Conservation (phyloP, 2,329 filamentous ascomycete species). For the Colletotrichum horii region DNA sequence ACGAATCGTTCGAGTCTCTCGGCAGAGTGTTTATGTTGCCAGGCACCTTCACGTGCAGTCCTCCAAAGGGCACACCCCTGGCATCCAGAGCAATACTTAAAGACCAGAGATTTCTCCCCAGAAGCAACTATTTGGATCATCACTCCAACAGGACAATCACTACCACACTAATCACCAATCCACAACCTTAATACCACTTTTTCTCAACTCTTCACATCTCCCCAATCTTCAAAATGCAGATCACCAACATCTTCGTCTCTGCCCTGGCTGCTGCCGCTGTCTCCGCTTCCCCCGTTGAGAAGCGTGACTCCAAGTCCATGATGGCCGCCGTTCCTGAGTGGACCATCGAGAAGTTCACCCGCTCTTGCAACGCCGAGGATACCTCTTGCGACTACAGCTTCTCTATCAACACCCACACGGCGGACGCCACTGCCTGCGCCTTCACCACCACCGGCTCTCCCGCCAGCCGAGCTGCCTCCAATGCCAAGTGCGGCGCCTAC, state of each 20-base stretch:
- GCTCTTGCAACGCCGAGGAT: constrained; percentile 43
- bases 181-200: background rate
- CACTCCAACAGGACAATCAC: background rate
- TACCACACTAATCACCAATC: background rate
- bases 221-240: constrained; percentile 43
- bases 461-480: constrained; percentile 42
- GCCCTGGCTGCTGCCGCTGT: constrained; percentile 35
- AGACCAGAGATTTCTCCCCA: background rate
- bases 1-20: background rate
- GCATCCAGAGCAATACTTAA: background rate
- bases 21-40: background rate
- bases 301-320: constrained; percentile 36
- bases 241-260: constrained; percentile 43
- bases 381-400: constrained; percentile 50
- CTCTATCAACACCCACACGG: constrained; percentile 40
- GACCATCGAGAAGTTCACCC: constrained; percentile 45
- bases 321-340: constrained; percentile 44
- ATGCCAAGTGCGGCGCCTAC: constrained; percentile 51
- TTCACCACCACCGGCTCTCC: constrained; percentile 44
- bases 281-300: background rate
- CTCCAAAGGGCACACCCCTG: background rate
- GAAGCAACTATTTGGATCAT: background rate
- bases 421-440: constrained; percentile 36
- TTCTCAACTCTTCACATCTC: background rate
- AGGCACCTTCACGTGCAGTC: background rate